A percentile compares a stretch with the other conserved stretches of the same genome.
Conservation (phyloP, 306 rosid species). For the Sechiopsis laciniata region DNA sequence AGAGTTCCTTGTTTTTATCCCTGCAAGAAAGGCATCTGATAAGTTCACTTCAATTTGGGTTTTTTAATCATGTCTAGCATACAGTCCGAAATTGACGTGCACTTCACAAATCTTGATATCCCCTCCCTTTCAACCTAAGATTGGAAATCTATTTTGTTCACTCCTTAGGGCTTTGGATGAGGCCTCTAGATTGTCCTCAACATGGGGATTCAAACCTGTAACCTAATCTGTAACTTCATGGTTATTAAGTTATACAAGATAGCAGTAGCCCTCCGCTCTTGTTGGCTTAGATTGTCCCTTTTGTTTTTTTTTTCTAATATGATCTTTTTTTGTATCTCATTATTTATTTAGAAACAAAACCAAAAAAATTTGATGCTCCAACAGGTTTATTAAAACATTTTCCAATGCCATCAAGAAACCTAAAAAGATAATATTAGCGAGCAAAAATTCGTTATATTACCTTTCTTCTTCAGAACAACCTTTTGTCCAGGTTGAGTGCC, state of each 20-base stretch:
- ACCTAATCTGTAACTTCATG: too few species aligned
- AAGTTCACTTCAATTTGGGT: background rate
- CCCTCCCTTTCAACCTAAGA: background rate
- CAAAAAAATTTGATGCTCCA: background rate
- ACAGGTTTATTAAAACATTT: background rate
- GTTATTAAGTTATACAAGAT: too few species aligned
- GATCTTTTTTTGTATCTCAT: background rate
- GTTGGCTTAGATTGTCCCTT: background rate
- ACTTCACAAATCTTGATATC: background rate
- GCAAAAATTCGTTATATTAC: conserved; percentile 28
- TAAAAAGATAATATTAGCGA: background rate
- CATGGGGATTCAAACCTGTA: too few species aligned
- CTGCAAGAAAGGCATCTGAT: conserved; percentile 31
- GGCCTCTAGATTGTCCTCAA: background rate
- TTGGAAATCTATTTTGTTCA: background rate
- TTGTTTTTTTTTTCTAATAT: background rate
- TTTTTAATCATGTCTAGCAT: background rate
- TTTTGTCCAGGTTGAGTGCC: conserved; percentile 86
- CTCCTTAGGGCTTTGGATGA: background rate
- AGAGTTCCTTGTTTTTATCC: conserved; percentile 60
- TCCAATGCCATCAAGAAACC: conserved; percentile 7
- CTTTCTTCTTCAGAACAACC: conserved; percentile 93
- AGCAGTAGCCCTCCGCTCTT: too few species aligned
- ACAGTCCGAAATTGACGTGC: background rate
- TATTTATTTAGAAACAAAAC: background rate